Percentiles rank a stretch among this genome's conserved stretches.
Evolutionary conservation across 2,329 filamentous ascomycete species (phyloP).

Genomic region (Ophiostoma quercus): DNA sequence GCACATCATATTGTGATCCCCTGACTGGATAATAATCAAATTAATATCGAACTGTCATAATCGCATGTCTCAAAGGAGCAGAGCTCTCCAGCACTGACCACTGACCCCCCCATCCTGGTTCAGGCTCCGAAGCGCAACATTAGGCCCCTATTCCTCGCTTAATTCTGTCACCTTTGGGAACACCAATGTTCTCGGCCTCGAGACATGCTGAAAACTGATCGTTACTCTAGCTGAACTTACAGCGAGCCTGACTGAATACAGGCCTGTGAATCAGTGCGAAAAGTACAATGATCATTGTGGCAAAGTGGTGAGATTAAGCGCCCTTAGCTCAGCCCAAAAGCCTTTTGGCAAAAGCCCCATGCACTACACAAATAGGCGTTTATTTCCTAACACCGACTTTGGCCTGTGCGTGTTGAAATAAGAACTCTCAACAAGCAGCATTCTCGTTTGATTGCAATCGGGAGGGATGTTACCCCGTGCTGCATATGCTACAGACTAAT

Average conservation of each 20-base stretch:
- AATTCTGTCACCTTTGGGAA: neutral
- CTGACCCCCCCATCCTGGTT: neutral
- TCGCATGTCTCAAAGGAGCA: neutral
- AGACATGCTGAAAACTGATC: neutral
- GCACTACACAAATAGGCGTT: too few relatives aligned
- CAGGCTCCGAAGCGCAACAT: neutral
- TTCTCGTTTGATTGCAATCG: neutral
- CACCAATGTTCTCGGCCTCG: neutral
- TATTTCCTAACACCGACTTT: neutral
- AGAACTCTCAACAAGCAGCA: neutral
- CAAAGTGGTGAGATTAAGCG: neutral
- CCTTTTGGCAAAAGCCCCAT: neutral
- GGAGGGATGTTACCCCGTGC: neutral
- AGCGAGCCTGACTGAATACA: neutral
- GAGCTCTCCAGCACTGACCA: neutral
- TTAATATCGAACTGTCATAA: neutral
- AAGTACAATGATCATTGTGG: neutral
- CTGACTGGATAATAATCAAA: neutral
- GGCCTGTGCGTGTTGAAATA: neutral
- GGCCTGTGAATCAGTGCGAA: neutral
- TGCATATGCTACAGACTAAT: neutral
- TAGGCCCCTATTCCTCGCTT: slow-evolving; percentile 8
- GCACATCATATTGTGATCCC: neutral
- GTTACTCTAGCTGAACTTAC: neutral
- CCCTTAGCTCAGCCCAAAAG: neutral